A percentile compares a stretch with the other conserved stretches of the same genome.
Conservation (phyloP, 148 eudicot genomes). For the Silene latifolia region DNA sequence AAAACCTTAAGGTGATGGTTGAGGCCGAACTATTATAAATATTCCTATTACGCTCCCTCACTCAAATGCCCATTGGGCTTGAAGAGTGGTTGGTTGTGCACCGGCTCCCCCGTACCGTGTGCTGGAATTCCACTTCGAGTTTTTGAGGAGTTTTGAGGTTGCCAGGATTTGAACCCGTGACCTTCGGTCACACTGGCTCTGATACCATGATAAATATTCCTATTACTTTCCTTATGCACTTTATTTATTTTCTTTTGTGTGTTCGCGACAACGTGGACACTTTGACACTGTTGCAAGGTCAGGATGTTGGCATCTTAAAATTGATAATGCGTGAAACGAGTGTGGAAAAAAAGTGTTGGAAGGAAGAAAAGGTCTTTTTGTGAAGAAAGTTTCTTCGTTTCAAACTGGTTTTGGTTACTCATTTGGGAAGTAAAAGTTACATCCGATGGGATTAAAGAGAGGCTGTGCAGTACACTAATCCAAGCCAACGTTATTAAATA, state of each 20-base stretch:
- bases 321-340: neutral
- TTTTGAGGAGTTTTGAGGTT: no score
- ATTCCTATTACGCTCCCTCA: no score
- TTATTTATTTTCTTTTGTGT: neutral
- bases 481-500: neutral
- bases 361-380: neutral
- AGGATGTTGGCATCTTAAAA: neutral
- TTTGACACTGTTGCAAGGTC: neutral
- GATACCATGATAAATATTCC: no score
- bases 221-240: no score
- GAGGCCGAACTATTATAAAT: no score
- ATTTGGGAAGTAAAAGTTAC: neutral
- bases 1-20: no score
- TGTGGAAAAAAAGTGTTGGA: neutral
- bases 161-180: no score
- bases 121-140: no score
- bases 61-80: no score
- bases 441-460: neutral
- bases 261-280: neutral
- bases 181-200: no score
- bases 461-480: neutral
- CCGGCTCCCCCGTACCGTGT: no score
- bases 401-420: neutral
- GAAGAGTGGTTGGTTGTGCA: no score
- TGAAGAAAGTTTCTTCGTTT: neutral